Conservation (phyloP, 805 yeast species). For the Metschnikowia santaceciliae region DNA sequence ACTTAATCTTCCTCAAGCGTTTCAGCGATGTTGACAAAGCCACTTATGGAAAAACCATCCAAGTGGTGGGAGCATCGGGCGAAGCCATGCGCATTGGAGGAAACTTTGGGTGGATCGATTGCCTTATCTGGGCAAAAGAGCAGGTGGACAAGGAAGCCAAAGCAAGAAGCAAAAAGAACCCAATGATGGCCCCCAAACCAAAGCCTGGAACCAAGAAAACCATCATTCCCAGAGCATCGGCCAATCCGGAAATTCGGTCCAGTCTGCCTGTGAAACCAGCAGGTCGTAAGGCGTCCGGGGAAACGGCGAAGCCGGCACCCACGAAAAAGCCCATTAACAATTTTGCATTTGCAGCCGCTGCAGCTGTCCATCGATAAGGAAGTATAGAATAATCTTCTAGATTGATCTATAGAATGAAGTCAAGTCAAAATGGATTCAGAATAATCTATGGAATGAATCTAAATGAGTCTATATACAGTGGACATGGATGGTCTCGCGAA, state of each 20-base stretch:
- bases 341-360: constrained; percentile 47
- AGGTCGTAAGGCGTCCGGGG: background rate
- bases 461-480: too few species aligned
- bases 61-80: constrained; percentile 25
- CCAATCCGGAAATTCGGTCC: background rate
- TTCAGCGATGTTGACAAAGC: constrained; percentile 36
- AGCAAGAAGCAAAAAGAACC: background rate
- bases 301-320: background rate
- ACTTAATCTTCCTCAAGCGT: constrained; percentile 49
- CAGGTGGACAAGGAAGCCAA: constrained; percentile 23
- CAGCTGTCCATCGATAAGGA: constrained; percentile 30
- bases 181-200: background rate
- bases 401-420: background rate
- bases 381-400: background rate
- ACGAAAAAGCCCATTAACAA: constrained; percentile 20
- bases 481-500: too few species aligned
- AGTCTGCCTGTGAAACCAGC: background rate
- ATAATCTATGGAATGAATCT: background rate
- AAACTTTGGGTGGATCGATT: constrained; percentile 62
- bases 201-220: background rate
- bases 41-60: constrained; percentile 21
- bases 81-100: constrained; percentile 40
- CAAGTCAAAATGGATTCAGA: background rate
- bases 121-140: constrained; percentile 63
- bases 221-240: background rate